Base-by-base conservation (phyloP, 768 basidiomycete species). In the Auriscalpium microsporum region DNA sequence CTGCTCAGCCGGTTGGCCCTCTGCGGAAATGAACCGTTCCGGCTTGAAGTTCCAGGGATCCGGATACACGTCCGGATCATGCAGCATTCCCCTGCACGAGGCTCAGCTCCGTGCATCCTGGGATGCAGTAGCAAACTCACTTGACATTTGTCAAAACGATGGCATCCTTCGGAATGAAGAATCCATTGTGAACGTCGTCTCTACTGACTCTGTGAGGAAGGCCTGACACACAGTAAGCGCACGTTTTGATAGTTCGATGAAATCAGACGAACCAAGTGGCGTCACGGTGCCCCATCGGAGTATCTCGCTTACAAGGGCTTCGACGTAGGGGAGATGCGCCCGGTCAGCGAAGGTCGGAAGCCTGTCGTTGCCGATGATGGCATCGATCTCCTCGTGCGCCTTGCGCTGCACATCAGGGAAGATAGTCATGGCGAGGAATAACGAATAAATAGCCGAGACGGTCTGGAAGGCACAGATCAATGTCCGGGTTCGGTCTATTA, bases 41-140 rank as follows among this genome's bases (percentile, higher is more conserved):
- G 72, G 72, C 28, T 67, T 68, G 62, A 74, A 73, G 1, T 52
- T 35, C 45, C 63, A 55, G 17, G 73, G 73, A 33, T 73, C 60
- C 2, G 56, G 50, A 60, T 73, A 75, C 8, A 56, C 53, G 23
- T 59, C 56, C 9, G 67, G 68, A 49, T 75, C 69, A 46, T 67
- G 71, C 14, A 69, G 58, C n/a, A 69, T 56, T 34, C 61, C 58
- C 68, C 68, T 68, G 44, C 46, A 10, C 7, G 23, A 16, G n/a
- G 23, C 19, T 17, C 50, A 52, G n/a, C 6, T 4, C n/a, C 4
- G 23, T 40, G 21, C 38, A 45, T 21, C 23, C 13, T 19, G 33
- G 8, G 17, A 14, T 8, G 57, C 53, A 7, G 45, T 17, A 23
- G 50, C 40, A 50, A 34, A 33, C 49, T 16, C 23, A 56, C 56